Percentiles rank a stretch among this genome's conserved stretches.
phyloP scores from a whole-genome alignment of 2,329 filamentous ascomycete species.

The Claviceps sp. region DNA sequence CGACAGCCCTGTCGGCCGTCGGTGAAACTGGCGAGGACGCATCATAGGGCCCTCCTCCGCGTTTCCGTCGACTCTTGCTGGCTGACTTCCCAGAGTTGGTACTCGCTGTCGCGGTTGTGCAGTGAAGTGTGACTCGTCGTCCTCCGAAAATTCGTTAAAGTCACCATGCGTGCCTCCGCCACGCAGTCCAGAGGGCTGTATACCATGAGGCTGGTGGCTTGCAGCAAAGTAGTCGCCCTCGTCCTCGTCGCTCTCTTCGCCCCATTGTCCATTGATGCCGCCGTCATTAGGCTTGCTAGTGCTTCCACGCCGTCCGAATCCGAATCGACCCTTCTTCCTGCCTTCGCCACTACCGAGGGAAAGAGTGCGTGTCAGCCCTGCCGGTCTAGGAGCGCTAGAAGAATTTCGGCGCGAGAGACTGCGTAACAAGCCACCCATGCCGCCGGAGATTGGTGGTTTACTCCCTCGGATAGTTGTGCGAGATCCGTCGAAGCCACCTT shows the following conservation, averaged over 20 bases:
- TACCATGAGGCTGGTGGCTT: constrained; percentile 9
- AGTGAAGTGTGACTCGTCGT: constrained; percentile 45
- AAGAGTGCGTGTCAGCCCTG: constrained; percentile 40
- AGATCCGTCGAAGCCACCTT: constrained; percentile 21
- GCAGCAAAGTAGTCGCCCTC: constrained; percentile 19
- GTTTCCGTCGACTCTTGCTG: constrained; percentile 11
- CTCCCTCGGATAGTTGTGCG: constrained; percentile 27
- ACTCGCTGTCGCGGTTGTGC: constrained; percentile 22
- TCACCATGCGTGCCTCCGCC: constrained; percentile 26
- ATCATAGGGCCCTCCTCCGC: constrained; percentile 9
- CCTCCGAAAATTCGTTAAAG: constrained; percentile 33
- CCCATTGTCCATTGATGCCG: constrained; percentile 43
- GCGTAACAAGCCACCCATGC: constrained; percentile 29
- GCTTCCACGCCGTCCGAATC: constrained; percentile 28
- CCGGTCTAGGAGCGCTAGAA: constrained; percentile 23
- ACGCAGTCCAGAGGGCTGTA: constrained; percentile 20
- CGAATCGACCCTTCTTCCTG: constrained; percentile 27
- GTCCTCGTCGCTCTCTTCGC: constrained; percentile 30
- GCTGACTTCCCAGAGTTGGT: constrained; percentile 17
- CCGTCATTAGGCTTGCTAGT: constrained; percentile 30
- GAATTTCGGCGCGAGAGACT: constrained; percentile 25
- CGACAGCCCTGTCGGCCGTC: constrained; percentile 56
- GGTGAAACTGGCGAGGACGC: constrained; percentile 38
- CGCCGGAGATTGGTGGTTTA: constrained; percentile 35
- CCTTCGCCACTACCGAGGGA: constrained; percentile 45